Evolutionary conservation across 2,329 filamentous ascomycete genomes (phyloP).

Genomic region (Fusarium brachygibbosum): DNA sequence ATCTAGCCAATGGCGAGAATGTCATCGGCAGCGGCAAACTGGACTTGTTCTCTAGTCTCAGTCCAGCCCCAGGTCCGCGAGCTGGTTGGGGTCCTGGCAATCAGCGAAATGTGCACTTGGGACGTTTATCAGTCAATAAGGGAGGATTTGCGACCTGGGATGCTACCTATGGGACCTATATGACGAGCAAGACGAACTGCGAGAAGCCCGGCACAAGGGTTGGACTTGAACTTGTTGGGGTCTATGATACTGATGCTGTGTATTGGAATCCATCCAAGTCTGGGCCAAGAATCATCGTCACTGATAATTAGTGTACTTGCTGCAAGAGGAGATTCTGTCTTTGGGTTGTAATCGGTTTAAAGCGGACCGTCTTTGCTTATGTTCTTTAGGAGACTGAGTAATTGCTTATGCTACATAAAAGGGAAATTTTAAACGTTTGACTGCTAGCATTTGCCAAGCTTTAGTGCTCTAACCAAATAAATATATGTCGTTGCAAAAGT

Average conservation of each 20-base stretch:
- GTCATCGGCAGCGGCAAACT: not conserved
- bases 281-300: not conserved
- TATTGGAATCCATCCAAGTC: not conserved
- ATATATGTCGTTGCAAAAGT: too few relatives aligned
- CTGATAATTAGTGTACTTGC: not conserved
- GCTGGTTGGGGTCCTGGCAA: not conserved
- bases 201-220: not conserved
- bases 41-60: not conserved
- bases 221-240: not conserved
- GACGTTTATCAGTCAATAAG: not conserved
- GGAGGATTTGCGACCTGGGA: not conserved
- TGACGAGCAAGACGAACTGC: not conserved
- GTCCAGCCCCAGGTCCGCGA: not conserved
- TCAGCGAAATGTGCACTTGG: not conserved
- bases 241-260: not conserved
- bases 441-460: too few relatives aligned
- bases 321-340: not conserved
- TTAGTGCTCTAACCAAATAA: too few relatives aligned
- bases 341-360: not conserved
- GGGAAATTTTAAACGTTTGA: not conserved
- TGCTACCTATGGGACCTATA: not conserved
- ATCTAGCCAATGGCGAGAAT: not conserved
- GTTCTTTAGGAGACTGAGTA: not conserved
- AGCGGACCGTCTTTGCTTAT: fast-evolving
- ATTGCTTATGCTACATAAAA: not conserved